These are phyloP conservation scores for Salmacisia buchloeana DNA, from an alignment of 1,284 basidiomycete species.

Conservation along the genomic window DNA sequence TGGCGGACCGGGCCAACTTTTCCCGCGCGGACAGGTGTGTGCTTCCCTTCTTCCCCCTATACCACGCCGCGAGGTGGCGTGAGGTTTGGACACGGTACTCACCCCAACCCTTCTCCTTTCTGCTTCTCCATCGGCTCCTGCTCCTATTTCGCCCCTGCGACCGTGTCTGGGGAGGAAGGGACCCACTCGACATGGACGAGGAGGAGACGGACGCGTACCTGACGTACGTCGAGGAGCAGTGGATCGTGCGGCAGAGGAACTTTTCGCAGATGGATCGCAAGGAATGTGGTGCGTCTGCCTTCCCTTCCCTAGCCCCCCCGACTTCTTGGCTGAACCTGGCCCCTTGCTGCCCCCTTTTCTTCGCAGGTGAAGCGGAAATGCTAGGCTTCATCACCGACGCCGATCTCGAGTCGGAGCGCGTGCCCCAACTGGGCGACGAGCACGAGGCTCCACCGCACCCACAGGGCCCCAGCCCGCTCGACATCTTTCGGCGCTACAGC, in stretches of 20 bases:
- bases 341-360: background rate
- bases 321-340: too few relatives aligned
- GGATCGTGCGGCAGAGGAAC: conserved; percentile 46
- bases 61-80: conserved; percentile 10
- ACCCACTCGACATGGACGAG: conserved; percentile 59
- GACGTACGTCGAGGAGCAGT: conserved; percentile 61
- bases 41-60: conserved; percentile 5
- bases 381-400: background rate
- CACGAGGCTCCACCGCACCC: background rate
- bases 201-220: conserved; percentile 64
- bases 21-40: background rate
- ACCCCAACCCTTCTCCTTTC: background rate
- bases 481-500: background rate
- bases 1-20: background rate
- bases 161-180: too few relatives aligned
- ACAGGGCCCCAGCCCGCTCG: background rate
- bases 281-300: background rate
- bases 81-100: background rate
- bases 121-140: too few relatives aligned
- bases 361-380: background rate
- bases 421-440: background rate
- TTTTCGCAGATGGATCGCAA: background rate
- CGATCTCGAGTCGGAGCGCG: background rate
- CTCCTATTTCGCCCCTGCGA: too few relatives aligned
- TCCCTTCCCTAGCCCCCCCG: too few relatives aligned